Evolutionary conservation across 129 eudicot species (phyloP).

Genomic region (Cynara cardunculus): DNA sequence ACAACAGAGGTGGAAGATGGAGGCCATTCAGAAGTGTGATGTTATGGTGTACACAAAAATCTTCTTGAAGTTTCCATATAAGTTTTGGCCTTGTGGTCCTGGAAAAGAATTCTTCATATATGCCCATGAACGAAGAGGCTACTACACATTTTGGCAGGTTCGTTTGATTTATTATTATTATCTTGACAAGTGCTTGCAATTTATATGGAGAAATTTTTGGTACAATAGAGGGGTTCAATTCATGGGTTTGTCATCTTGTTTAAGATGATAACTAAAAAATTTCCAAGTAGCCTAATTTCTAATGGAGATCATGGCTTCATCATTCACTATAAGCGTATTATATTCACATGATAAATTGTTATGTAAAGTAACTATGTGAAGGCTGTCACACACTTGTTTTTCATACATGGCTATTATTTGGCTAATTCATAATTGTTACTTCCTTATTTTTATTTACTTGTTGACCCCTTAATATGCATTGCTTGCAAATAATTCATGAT

Average conservation of each 20-base stretch:
- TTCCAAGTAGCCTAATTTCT: not conserved
- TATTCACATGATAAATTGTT: not conserved
- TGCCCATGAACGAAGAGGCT: constrained; percentile 86
- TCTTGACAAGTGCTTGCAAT: not conserved
- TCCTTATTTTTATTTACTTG: not conserved
- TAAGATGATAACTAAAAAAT: not conserved
- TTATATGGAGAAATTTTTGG: not conserved
- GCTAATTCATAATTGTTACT: not conserved
- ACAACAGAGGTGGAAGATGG: constrained; percentile 81
- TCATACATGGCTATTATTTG: not conserved
- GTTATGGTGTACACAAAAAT: constrained; percentile 92
- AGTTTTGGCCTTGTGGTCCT: constrained; percentile 90
- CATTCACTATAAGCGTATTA: constrained; percentile 2
- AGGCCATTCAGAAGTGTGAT: constrained; percentile 70
- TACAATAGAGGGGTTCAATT: not conserved
- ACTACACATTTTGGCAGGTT: constrained; percentile 98
- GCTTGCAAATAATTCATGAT: not conserved
- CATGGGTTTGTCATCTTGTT: not conserved
- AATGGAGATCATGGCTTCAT: not conserved
- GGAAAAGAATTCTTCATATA: constrained; percentile 86
- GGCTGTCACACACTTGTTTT: not conserved
- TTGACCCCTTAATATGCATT: not conserved
- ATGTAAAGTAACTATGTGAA: not conserved
- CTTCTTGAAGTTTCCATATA: constrained; percentile 70
- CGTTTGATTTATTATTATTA: not conserved